Base-by-base conservation (phyloP, 495 filamentous ascomycete genomes). In the Articulospora tetracladia region DNA sequence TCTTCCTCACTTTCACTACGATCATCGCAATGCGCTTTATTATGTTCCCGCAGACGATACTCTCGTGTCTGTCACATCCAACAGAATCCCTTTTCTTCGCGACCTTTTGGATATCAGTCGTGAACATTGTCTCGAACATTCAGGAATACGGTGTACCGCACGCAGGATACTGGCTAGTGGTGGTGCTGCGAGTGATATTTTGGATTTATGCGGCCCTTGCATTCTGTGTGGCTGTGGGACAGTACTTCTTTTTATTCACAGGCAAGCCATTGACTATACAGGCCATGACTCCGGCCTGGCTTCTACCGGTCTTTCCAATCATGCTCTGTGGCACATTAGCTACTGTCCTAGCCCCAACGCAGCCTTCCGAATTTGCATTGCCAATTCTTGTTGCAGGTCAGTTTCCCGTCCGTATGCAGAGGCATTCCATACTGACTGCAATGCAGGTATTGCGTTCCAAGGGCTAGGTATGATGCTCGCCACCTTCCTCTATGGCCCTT, bases 71-170 rank as follows among this genome's bases (percentile, higher is more conserved):
- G 53, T 75, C 74, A 0, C 83, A 86, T 49, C 83, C 86, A 1
- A 74, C 79, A 2, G 87, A 91, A 64, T 82, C 83, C 3, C 78
- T 89, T 24, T 89, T 88, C 74, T 76, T 89, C 49, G 76, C 83
- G 22, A 84, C 85, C 12, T 84, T 88, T 62, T 86, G 81, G 64
- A 78, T 91, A 11, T 84, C 83, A 4, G 57, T 87, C 12, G 81
- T 84, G 17, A 83, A 83, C 25, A 79, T 89, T 55, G 75, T 90
- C 34, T 74, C 76, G 17, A 81, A 83, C 22, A 77, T 85, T 3
- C 78, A 83, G 39, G 70, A 72, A n/a, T 89, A 88, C 69, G 84
- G 83, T 53, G 73, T 86, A 28, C 70, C 75, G 60, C 61, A 73
- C 6, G 19, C 28, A 6, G 59, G 59, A 19, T 53, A 60, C 15